A percentile compares a stretch with the other conserved stretches of the same genome.
Evolutionary conservation across 2,329 filamentous ascomycete species (phyloP).

Genomic region (Ceratocystis cubensis): DNA sequence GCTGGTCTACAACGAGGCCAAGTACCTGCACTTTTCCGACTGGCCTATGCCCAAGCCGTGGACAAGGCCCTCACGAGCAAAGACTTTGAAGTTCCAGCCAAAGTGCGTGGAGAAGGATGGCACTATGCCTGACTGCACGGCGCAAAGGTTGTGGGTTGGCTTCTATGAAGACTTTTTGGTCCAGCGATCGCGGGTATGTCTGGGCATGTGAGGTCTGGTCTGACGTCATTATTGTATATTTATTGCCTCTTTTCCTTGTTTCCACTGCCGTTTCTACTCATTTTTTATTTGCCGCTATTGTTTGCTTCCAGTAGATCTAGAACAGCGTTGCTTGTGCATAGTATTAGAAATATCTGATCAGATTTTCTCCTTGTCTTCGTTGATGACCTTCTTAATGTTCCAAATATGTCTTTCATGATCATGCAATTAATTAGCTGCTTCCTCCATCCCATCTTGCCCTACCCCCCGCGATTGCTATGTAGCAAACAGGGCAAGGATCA

Average conservation of each 20-base stretch:
- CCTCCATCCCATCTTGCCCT: too few relatives aligned
- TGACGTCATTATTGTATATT: not conserved
- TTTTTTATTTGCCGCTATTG: not conserved
- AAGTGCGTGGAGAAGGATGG: constrained; percentile 34
- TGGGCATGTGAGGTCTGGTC: not conserved
- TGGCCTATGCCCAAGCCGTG: constrained; percentile 55
- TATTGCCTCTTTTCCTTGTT: not conserved
- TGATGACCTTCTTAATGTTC: constrained; percentile 13
- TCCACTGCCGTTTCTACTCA: not conserved
- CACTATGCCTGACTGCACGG: constrained; percentile 34
- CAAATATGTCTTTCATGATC: not conserved
- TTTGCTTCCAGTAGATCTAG: not conserved
- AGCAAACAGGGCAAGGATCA: too few relatives aligned
- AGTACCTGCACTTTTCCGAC: constrained; percentile 59
- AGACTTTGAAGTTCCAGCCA: constrained; percentile 22
- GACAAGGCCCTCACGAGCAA: constrained; percentile 24
- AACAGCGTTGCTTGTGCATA: not conserved
- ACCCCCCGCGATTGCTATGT: too few relatives aligned
- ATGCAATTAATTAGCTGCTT: constrained; percentile 10
- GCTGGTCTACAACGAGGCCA: constrained; percentile 43
- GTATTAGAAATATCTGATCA: not conserved
- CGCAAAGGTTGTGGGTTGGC: constrained; percentile 23
- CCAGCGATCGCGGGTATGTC: constrained; percentile 9
- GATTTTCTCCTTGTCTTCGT: not conserved
- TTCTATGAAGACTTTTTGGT: constrained; percentile 39